Evolutionary conservation across 2,329 filamentous ascomycete genomes (phyloP).

Genomic region (Pseudogymnoascus sp.): DNA sequence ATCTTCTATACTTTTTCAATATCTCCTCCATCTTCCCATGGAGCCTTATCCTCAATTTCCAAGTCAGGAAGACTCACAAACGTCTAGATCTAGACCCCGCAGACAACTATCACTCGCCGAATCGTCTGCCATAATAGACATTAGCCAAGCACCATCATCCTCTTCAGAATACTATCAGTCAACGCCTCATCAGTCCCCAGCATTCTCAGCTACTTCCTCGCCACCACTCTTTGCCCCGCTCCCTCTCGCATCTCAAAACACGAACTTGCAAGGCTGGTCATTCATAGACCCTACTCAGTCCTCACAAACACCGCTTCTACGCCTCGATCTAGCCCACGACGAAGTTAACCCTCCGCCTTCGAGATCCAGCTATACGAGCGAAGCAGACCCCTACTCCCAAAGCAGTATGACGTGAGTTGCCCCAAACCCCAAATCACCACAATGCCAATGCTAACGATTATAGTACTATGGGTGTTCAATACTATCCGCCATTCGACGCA

Average conservation of each 20-base stretch:
- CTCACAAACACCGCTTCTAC: slow-evolving; percentile 2
- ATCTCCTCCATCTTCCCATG: neutral
- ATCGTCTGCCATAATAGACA: neutral
- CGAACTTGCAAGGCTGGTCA: slow-evolving; percentile 7
- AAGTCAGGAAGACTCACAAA: slow-evolving; percentile 11
- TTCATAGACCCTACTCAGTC: neutral
- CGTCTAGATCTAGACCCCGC: slow-evolving; percentile 3
- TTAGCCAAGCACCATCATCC: neutral
- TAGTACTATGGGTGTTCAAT: slow-evolving; percentile 9
- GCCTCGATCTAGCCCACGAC: neutral
- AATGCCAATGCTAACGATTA: neutral
- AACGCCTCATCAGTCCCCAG: neutral
- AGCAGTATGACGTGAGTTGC: slow-evolving; percentile 9
- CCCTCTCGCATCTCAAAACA: neutral
- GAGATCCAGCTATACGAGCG: neutral
- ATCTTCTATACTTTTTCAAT: slow-evolving; percentile 4
- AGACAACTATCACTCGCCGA: neutral
- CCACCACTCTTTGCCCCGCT: neutral
- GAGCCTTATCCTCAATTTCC: slow-evolving; percentile 2
- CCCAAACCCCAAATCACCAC: neutral
- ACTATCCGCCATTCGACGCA: neutral
- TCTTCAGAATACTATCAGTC: slow-evolving; percentile 2
- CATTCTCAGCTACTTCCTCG: neutral
- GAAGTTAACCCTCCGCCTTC: neutral
- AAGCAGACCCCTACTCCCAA: neutral